phyloP scores from a whole-genome alignment of 2,329 filamentous ascomycete genomes.

The Calonectria honghensis region DNA sequence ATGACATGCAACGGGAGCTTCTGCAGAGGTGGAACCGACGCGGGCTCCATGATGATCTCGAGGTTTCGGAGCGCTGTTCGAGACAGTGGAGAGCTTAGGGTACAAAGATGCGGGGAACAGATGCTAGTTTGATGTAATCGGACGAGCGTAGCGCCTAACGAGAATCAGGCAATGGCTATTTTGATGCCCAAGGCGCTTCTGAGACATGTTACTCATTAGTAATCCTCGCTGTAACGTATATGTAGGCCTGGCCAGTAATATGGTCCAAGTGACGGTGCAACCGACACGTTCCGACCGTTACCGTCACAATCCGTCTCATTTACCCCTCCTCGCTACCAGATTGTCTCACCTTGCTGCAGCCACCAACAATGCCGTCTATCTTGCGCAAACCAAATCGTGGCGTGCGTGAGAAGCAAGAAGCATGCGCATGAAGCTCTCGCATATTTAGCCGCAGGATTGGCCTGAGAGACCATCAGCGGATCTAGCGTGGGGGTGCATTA shows the following conservation, averaged over 20 bases:
- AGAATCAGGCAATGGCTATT: neutral
- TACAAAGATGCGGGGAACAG: neutral
- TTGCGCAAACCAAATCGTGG: neutral
- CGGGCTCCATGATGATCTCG: neutral
- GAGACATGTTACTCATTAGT: neutral
- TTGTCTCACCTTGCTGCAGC: constrained; percentile 16
- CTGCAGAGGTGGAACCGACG: neutral
- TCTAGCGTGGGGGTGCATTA: neutral
- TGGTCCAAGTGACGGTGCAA: neutral
- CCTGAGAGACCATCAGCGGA: neutral
- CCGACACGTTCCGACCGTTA: neutral
- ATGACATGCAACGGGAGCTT: constrained; percentile 5
- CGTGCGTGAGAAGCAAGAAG: neutral
- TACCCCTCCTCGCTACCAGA: constrained; percentile 5
- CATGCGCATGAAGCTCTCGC: neutral
- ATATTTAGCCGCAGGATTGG: neutral
- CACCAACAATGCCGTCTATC: neutral
- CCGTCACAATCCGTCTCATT: neutral
- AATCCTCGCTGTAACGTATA: neutral
- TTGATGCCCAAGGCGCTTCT: constrained; percentile 2
- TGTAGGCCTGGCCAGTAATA: neutral
- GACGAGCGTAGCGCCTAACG: neutral
- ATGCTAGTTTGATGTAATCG: neutral
- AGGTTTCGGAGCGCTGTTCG: neutral
- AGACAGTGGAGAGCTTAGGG: neutral